These are phyloP conservation scores for Cladosporium sp. DNA, from an alignment of 2,329 filamentous ascomycete species.

Conservation along the genomic window DNA sequence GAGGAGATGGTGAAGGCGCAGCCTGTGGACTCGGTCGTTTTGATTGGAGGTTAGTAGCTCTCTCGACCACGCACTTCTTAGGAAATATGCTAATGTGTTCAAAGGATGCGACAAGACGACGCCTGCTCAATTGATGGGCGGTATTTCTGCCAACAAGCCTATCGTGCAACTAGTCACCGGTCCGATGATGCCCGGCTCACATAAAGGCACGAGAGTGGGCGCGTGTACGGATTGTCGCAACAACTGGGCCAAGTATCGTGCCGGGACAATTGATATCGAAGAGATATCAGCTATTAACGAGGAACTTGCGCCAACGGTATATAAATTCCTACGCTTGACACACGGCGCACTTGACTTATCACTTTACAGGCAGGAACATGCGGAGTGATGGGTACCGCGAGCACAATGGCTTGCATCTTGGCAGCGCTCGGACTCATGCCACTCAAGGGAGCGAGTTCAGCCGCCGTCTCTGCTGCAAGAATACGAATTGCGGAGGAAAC, in stretches of 20 bases:
- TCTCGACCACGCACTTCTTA: too few species aligned
- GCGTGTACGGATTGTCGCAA: conserved; percentile 75
- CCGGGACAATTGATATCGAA: conserved; percentile 68
- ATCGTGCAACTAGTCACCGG: conserved; percentile 69
- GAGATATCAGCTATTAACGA: conserved; percentile 72
- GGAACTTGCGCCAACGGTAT: conserved; percentile 69
- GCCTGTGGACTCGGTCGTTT: conserved; percentile 63
- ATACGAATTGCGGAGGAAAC: conserved; percentile 57
- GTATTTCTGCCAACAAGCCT: conserved; percentile 72
- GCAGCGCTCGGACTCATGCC: conserved; percentile 58
- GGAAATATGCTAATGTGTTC: too few species aligned
- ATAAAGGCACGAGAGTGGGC: conserved; percentile 65
- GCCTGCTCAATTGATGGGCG: conserved; percentile 74
- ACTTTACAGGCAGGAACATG: conserved; percentile 48
- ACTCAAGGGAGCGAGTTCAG: conserved; percentile 54
- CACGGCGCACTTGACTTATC: neutral
- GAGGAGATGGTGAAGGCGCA: conserved; percentile 77
- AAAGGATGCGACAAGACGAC: conserved; percentile 76
- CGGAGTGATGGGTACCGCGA: conserved; percentile 60
- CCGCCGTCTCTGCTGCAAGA: conserved; percentile 56
- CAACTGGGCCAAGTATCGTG: conserved; percentile 71
- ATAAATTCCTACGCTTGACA: too few species aligned
- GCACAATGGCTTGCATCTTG: conserved; percentile 59
- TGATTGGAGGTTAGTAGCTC: conserved; percentile 66
- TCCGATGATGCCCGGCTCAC: conserved; percentile 73